Evolutionary conservation across 2,329 filamentous ascomycete species (phyloP), one percentile per base, ranked within the genome.

Genomic region (Coleophoma eucalyptorum): DNA sequence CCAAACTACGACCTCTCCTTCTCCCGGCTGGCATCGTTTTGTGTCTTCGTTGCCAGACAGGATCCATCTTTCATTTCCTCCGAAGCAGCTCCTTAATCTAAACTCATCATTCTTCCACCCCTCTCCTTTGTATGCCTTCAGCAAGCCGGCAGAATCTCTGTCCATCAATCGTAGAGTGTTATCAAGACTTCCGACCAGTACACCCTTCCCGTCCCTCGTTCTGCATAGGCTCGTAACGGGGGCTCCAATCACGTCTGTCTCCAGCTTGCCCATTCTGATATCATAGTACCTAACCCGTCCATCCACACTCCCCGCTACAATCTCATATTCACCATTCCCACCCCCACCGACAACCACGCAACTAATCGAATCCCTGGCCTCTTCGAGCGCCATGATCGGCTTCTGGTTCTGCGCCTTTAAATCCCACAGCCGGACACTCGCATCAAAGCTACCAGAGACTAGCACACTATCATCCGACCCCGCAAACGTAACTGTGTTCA

Each of bases 211-310:
- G 61, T 93, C 89, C 48, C 78, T 78, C 2, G 88, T 87, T 46
- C 89, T 72, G 40, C 72, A 73, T 50, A 97, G 66, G 67, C 86
- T 91, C 7, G 90, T 96, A n/a, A 96, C 87, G 3, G 80, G 74
- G 53, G 75, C 78, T 48, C 81, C 81, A 47, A 94, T 72, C 1
- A 90, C 82, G 69, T 96, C 90, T 1, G 81, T 82, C 4, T 82
- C 80, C 45, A 84, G 77, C 48, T 74, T 76, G 0, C 92, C 92
- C 76, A 82, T 87, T 49, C 90, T 78, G 38, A 96, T 71, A 71
- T 97, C 93, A 70, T 97, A 97, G 53, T 78, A 78, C 49, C 93
- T 76, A 1, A 95, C 81, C 51, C 87, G 77, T 2, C 92, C 92
- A 69, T 97, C 93, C 50, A 96, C 89, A 66, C 89, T 92, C 0